Conservation (phyloP, 441 rosid genomes). For the Breynia disticha region DNA sequence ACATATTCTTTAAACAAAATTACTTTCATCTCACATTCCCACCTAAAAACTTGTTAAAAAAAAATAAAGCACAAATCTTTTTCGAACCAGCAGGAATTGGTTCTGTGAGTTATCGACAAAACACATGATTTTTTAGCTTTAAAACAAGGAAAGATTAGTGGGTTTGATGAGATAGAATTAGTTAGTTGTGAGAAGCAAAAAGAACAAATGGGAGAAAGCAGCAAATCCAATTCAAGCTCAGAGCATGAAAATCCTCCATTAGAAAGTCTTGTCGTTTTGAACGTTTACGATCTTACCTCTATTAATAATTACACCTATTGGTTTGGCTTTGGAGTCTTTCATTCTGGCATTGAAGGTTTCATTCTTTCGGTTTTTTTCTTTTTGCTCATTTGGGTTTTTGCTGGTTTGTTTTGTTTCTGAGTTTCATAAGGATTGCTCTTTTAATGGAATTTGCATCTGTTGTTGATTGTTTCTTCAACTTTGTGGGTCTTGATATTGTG, state of each 20-base stretch:
- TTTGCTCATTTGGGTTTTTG: conserved; percentile 8
- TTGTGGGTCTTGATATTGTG: too few species aligned
- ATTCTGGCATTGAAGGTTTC: conserved; percentile 90
- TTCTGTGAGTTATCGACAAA: too few species aligned
- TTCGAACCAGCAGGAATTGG: too few species aligned
- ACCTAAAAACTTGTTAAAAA: too few species aligned
- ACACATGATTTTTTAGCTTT: too few species aligned
- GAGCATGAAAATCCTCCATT: conserved; percentile 8
- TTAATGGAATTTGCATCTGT: not conserved
- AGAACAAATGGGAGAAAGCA: not conserved
- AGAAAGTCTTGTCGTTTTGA: conserved; percentile 43
- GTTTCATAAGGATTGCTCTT: conserved; percentile 5
- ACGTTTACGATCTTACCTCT: conserved; percentile 89
- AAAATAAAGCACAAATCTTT: too few species aligned
- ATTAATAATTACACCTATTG: conserved; percentile 72
- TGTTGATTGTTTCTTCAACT: not conserved
- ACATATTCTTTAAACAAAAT: too few species aligned
- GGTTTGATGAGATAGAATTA: not conserved
- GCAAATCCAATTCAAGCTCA: conserved; percentile 20
- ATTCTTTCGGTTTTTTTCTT: too few species aligned
- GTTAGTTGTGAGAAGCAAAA: not conserved
- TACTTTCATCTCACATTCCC: too few species aligned
- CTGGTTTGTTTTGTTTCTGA: not conserved
- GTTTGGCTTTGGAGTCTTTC: conserved; percentile 91
- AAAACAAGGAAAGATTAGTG: too few species aligned